A percentile compares a stretch with the other conserved stretches of the same genome.
phyloP scores from a whole-genome alignment of 495 filamentous ascomycete genomes.

The Aspergillus sparsus region DNA sequence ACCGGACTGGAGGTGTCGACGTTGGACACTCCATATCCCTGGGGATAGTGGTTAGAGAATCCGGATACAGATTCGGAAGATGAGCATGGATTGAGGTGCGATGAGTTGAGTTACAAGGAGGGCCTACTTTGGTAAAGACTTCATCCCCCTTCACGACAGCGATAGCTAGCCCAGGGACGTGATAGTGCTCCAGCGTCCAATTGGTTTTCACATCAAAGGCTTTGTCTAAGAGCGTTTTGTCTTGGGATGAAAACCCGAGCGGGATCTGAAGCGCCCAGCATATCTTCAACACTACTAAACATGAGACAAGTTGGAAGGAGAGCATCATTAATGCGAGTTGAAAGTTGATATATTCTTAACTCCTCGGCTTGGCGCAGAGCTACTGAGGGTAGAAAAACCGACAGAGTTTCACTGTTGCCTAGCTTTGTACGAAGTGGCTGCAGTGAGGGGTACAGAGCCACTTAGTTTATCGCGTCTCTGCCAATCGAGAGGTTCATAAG shows the following conservation, averaged over 20 bases:
- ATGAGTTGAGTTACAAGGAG: neutral
- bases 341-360: neutral
- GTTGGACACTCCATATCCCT: conserved; percentile 55
- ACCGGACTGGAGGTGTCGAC: conserved; percentile 39
- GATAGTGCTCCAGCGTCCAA: conserved; percentile 45
- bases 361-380: neutral
- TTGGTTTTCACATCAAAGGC: conserved; percentile 40
- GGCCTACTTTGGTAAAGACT: conserved; percentile 46
- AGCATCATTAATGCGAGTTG: neutral
- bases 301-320: neutral
- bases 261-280: neutral
- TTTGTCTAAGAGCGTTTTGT: conserved; percentile 9
- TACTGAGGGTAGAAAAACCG: neutral
- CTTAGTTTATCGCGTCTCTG: neutral
- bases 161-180: conserved; percentile 53
- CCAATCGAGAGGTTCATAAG: neutral
- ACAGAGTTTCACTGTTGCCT: neutral
- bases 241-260: neutral
- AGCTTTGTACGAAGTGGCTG: neutral
- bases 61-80: conserved; percentile 2
- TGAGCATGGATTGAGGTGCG: neutral
- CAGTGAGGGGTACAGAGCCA: too few species aligned
- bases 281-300: neutral
- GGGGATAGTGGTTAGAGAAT: too few species aligned
- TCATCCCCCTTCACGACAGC: conserved; percentile 46